These are phyloP conservation scores for Zea luxurians DNA, from an alignment of 176 grass and related monocot genomes.

Conservation along the genomic window DNA sequence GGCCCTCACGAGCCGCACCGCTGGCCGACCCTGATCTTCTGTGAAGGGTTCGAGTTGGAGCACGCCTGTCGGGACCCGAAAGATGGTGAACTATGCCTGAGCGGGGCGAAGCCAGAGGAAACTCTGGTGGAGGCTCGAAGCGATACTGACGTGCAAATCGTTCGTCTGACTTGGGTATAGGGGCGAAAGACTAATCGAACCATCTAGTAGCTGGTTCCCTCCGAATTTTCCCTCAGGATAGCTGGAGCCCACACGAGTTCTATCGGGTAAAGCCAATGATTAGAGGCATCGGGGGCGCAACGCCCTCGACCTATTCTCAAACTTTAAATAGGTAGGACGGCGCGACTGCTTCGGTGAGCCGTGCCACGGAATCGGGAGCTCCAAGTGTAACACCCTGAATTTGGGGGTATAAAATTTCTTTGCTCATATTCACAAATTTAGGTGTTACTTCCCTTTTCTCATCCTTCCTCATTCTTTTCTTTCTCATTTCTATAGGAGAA, in stretches of 20 bases:
- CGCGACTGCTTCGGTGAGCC: not conserved
- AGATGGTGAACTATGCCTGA: slow-evolving; percentile 74
- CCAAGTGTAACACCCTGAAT: too few relatives aligned
- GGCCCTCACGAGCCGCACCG: not conserved
- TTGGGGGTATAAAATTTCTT: too few relatives aligned
- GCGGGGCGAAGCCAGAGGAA: slow-evolving; percentile 72
- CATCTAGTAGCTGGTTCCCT: slow-evolving; percentile 53
- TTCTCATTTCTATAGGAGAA: too few relatives aligned
- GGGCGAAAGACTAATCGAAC: slow-evolving; percentile 47
- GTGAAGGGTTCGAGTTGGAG: slow-evolving; percentile 65
- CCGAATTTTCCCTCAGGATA: slow-evolving; percentile 51
- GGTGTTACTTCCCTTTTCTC: too few relatives aligned
- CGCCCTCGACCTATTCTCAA: too few relatives aligned
- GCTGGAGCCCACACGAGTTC: slow-evolving; percentile 28
- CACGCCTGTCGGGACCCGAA: slow-evolving; percentile 62
- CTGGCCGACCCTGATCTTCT: slow-evolving; percentile 44
- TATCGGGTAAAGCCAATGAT: too few relatives aligned
- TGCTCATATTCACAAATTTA: too few relatives aligned
- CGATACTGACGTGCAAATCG: slow-evolving; percentile 66
- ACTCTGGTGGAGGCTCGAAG: slow-evolving; percentile 74
- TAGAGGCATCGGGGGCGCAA: not conserved
- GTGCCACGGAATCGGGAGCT: too few relatives aligned
- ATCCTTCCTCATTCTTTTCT: too few relatives aligned
- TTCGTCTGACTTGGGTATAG: slow-evolving; percentile 32
- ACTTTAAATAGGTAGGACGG: too few relatives aligned